Evolutionary conservation across 768 basidiomycete species (phyloP).

Genomic region (Leccinum sublutescens): DNA sequence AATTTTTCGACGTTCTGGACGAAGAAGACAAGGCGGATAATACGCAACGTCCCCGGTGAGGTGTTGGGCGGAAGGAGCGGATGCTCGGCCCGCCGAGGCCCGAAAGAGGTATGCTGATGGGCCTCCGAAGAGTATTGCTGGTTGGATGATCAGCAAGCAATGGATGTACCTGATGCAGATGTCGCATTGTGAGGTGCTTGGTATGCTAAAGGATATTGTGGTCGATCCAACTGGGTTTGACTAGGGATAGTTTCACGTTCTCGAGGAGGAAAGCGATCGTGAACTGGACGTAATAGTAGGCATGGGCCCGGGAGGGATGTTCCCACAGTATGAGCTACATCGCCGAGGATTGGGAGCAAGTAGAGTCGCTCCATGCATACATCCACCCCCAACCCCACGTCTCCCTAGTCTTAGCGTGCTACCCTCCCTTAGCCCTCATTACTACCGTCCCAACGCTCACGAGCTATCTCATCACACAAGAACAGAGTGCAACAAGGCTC

Average conservation of each 20-base stretch:
- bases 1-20: conserved; percentile 62
- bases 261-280: conserved; percentile 57
- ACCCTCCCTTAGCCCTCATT: conserved; percentile 74
- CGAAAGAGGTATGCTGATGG: conserved; percentile 52
- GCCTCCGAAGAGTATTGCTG: conserved; percentile 61
- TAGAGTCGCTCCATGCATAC: conserved; percentile 53
- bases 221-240: conserved; percentile 47
- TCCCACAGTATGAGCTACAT: conserved; percentile 15
- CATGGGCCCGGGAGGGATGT: conserved; percentile 7
- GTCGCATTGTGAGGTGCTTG: conserved; percentile 47
- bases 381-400: conserved; percentile 79
- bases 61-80: conserved; percentile 55
- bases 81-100: conserved; percentile 39
- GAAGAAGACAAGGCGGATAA: conserved; percentile 50
- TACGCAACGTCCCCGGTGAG: conserved; percentile 52
- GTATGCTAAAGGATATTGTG: conserved; percentile 42
- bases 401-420: conserved; percentile 80
- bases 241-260: conserved; percentile 44
- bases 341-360: background rate
- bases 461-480: conserved; percentile 74
- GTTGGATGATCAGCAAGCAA: conserved; percentile 75
- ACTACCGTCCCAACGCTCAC: conserved; percentile 76
- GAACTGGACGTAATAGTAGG: background rate
- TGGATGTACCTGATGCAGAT: conserved; percentile 50
- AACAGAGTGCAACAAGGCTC: conserved; percentile 61